Evolutionary conservation across 768 basidiomycete genomes (phyloP).

Genomic region (Austroboletus eburneus): DNA sequence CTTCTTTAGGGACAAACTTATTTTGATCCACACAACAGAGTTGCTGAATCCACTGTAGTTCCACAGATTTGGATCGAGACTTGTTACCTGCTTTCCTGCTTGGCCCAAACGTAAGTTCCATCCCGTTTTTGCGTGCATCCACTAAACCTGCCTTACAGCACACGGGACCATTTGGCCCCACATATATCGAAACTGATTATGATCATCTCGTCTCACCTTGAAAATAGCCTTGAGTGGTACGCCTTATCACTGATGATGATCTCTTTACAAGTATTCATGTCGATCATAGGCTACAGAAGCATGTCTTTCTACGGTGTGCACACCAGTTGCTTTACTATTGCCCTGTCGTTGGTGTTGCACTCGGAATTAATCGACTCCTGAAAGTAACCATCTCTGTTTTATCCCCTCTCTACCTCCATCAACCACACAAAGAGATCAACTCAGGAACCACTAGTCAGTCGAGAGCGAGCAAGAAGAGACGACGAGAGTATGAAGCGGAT

Average conservation of each 20-base stretch:
- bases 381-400: slow-evolving; percentile 50
- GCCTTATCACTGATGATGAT: slow-evolving; percentile 13
- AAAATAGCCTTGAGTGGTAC: slow-evolving; percentile 49
- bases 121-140: neutral
- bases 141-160: slow-evolving; percentile 34
- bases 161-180: slow-evolving; percentile 50
- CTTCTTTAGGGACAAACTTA: slow-evolving; percentile 42
- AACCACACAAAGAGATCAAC: slow-evolving; percentile 28
- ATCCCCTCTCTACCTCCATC: slow-evolving; percentile 42
- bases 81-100: slow-evolving; percentile 45
- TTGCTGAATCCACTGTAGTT: slow-evolving; percentile 47
- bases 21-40: slow-evolving; percentile 46
- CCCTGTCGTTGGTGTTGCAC: slow-evolving; percentile 43
- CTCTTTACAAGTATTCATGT: slow-evolving; percentile 5
- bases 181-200: slow-evolving; percentile 50
- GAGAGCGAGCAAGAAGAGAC: slow-evolving; percentile 65
- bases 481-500: slow-evolving; percentile 69
- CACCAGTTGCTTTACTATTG: slow-evolving; percentile 40
- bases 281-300: slow-evolving; percentile 32
- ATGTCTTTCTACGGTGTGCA: slow-evolving; percentile 44
- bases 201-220: slow-evolving; percentile 56
- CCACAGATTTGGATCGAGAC: slow-evolving; percentile 50
- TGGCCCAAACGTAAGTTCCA: slow-evolving; percentile 46
- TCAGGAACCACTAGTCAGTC: slow-evolving; percentile 24
- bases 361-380: slow-evolving; percentile 50